These are phyloP conservation scores for Canavalia gladiata DNA, from an alignment of 306 rosid genomes.

Conservation along the genomic window DNA sequence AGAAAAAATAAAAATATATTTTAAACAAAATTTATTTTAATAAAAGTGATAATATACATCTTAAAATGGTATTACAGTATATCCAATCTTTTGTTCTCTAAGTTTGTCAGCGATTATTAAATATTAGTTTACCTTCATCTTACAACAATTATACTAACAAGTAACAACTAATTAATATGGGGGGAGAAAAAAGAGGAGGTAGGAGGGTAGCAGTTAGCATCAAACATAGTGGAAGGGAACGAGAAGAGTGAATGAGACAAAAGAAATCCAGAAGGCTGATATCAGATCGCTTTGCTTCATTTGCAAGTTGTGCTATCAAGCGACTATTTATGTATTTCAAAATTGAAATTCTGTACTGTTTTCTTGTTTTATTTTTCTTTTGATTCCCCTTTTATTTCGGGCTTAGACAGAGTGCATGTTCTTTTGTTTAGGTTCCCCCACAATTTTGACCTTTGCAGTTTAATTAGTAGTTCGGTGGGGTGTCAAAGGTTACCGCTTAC, in stretches of 20 bases:
- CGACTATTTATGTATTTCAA: not conserved
- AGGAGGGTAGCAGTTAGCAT: conserved; percentile 7
- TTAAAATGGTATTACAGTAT: too few species aligned
- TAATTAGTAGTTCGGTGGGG: too few species aligned
- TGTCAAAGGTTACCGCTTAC: too few species aligned
- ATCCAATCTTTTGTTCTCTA: not conserved
- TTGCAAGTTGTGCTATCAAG: conserved; percentile 53
- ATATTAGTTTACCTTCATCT: not conserved
- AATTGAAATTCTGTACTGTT: not conserved
- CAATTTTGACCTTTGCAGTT: too few species aligned
- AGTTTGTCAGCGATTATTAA: not conserved
- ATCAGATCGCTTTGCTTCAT: conserved; percentile 56
- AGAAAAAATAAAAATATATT: too few species aligned
- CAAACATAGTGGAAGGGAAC: not conserved
- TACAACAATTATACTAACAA: not conserved
- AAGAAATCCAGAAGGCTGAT: conserved; percentile 31
- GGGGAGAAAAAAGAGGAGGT: not conserved
- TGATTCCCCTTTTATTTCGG: not conserved
- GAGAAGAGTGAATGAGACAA: conserved; percentile 48
- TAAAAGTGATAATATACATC: too few species aligned
- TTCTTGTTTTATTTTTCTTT: not conserved
- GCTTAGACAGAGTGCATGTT: not conserved
- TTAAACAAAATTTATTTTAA: too few species aligned
- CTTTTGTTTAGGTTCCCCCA: too few species aligned
- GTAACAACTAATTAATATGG: not conserved